phyloP scores from a whole-genome alignment of 192 early-diverging fungal genomes.

The Coemansia sp. region DNA sequence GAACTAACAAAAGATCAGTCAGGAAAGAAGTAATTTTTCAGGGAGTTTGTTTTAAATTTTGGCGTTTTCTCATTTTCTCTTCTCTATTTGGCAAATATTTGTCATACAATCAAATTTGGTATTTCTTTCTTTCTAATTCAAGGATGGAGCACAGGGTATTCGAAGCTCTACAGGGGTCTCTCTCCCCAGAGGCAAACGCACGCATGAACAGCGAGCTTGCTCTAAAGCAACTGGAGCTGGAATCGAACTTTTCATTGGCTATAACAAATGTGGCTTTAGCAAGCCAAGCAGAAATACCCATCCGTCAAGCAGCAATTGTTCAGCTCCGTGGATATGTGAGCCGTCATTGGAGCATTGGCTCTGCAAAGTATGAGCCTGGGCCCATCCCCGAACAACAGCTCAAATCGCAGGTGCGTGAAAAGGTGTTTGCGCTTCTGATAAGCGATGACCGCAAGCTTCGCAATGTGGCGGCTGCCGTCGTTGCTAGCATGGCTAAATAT shows the following conservation, averaged over 20 bases:
- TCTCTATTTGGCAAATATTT: too few species aligned
- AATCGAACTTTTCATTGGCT: constrained; percentile 66
- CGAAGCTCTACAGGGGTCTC: constrained; percentile 66
- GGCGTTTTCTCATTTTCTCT: not conserved
- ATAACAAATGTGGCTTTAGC: constrained; percentile 65
- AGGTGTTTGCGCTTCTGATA: constrained; percentile 39
- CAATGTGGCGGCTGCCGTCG: constrained; percentile 63
- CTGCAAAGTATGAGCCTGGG: constrained; percentile 53
- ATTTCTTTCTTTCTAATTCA: not conserved
- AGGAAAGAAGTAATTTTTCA: too few species aligned
- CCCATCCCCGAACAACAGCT: constrained; percentile 45
- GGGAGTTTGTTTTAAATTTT: too few species aligned
- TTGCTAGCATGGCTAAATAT: constrained; percentile 85
- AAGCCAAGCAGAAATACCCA: constrained; percentile 60
- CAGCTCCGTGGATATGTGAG: constrained; percentile 73
- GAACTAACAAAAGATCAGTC: too few species aligned
- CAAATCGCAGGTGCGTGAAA: constrained; percentile 47
- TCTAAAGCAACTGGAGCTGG: constrained; percentile 64
- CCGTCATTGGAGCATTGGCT: constrained; percentile 71
- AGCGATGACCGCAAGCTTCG: constrained; percentile 38
- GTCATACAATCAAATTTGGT: not conserved
- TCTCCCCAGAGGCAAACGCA: constrained; percentile 64
- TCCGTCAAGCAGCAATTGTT: constrained; percentile 70
- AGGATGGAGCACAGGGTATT: constrained; percentile 74
- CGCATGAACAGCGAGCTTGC: constrained; percentile 67